Conservation (phyloP, 1,284 basidiomycete species). For the Anthracocystis panici-leucophaei region DNA sequence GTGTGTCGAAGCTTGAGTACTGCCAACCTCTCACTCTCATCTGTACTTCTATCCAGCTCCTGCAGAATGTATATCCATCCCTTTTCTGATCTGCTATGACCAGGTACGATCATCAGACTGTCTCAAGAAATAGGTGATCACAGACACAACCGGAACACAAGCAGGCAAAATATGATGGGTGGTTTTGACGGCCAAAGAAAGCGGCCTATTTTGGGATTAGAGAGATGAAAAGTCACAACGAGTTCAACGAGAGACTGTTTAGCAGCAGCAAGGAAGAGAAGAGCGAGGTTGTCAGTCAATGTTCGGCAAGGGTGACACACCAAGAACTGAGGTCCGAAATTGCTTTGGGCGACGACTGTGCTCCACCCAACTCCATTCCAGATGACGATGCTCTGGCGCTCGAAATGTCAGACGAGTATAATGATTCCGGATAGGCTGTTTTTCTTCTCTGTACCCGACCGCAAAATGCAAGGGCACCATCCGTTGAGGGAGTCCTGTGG, state of each 20-base stretch:
- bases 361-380: neutral
- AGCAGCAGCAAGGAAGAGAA: conserved; percentile 2
- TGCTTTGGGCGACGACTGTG: neutral
- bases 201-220: conserved; percentile 35
- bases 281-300: conserved; percentile 20
- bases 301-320: neutral
- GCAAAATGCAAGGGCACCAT: conserved; percentile 41
- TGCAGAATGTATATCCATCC: conserved; percentile 5
- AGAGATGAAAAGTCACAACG: conserved; percentile 15
- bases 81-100: neutral
- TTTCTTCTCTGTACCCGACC: conserved; percentile 53
- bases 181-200: conserved; percentile 17
- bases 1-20: neutral
- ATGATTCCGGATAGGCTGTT: conserved; percentile 63
- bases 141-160: neutral
- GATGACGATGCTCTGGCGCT: conserved; percentile 36
- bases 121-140: neutral
- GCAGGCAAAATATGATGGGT: neutral
- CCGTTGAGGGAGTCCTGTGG: conserved; percentile 65
- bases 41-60: conserved; percentile 3
- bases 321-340: neutral
- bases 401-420: conserved; percentile 54
- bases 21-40: neutral
- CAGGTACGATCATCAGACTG: neutral
- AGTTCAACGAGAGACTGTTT: conserved; percentile 30